A percentile compares a stretch with the other conserved stretches of the same genome.
Evolutionary conservation across 2,329 filamentous ascomycete species (phyloP).

Genomic region (Cladophialophora yegresii): DNA sequence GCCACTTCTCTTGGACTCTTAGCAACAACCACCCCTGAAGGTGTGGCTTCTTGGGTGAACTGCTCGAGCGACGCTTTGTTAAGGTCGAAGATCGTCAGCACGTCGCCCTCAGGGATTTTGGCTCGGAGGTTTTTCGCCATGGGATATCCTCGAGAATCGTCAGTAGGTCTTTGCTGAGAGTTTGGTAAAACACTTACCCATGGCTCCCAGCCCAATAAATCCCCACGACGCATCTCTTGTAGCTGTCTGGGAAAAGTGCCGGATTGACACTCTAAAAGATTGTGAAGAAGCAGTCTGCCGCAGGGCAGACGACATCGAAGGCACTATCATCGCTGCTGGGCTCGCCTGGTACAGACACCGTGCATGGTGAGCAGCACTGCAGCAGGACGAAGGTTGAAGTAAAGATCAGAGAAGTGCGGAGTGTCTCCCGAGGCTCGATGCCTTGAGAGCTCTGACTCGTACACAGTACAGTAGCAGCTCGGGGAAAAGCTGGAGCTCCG

Average conservation of each 20-base stretch:
- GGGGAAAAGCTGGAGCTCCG: slow-evolving; percentile 29
- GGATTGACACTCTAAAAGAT: slow-evolving; percentile 6
- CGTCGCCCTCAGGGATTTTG: slow-evolving; percentile 65
- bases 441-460: background rate
- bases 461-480: background rate
- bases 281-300: slow-evolving; percentile 18
- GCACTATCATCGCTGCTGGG: slow-evolving; percentile 35
- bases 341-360: slow-evolving; percentile 22
- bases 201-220: slow-evolving; percentile 62
- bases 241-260: slow-evolving; percentile 53
- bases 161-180: slow-evolving; percentile 1
- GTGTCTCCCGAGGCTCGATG: slow-evolving; percentile 32
- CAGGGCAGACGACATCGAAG: slow-evolving; percentile 22
- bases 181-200: slow-evolving; percentile 51
- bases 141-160: slow-evolving; percentile 58
- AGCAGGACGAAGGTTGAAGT: slow-evolving; percentile 17
- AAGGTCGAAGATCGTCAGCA: slow-evolving; percentile 65
- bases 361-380: slow-evolving; percentile 25
- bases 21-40: slow-evolving; percentile 58
- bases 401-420: slow-evolving; percentile 20
- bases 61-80: slow-evolving; percentile 59
- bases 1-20: slow-evolving; percentile 62
- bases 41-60: slow-evolving; percentile 58
- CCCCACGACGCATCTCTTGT: slow-evolving; percentile 56
- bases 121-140: slow-evolving; percentile 72